Base-by-base conservation (phyloP, 2,329 filamentous ascomycete genomes). In the Stagonosporopsis vannaccii region DNA sequence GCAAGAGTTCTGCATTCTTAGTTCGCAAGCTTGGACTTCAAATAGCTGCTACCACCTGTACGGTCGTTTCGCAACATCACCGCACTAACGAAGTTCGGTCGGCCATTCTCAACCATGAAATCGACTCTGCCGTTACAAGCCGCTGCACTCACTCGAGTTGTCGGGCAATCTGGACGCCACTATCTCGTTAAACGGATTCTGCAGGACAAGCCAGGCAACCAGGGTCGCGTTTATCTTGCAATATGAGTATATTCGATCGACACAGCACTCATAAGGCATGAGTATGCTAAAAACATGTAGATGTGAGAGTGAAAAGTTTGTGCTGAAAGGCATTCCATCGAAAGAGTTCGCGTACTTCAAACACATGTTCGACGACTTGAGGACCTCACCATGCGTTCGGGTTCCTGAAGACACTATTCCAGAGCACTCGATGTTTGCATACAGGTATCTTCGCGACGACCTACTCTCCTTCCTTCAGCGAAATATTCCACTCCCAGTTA, bases 371-470 rank as follows among this genome's bases (percentile, higher is more conserved):
- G 23, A 61, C 13, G 51, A 61, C 30, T 44, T 61, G 36, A 49
- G 51, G 20, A 32, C 30, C 47, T 59, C 55, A 33, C 23, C 48
- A 6, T 51, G 53, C 36, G 9, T 62, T 37, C 58, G 54, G 9
- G 40, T 62, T 3, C 28, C 47, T 26, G 68, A 75, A 33, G 79
- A 82, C 60, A 77, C 74, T 33, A 69, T 80, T 55, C 78, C 79
- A 6, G 74, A 79, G n/a, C 68, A 77, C 56, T 77, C 75, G 23
- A 77, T 81, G 68, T 80, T 81, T 56, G 74, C 80, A 58, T 81
- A 78, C 51, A 73, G 77, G 51, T 80, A 80, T 66, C 65, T 80
- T 58, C 73, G 68, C 2, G 77, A 77, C 42, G 66, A 81, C 67
- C 69, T 81, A 22, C 71, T 81, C 51, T 71, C 69, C 57, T 74